Percentiles rank a stretch among this genome's conserved stretches.
Conservation (phyloP, 164 flowering plant genomes). For the Santalum album region DNA sequence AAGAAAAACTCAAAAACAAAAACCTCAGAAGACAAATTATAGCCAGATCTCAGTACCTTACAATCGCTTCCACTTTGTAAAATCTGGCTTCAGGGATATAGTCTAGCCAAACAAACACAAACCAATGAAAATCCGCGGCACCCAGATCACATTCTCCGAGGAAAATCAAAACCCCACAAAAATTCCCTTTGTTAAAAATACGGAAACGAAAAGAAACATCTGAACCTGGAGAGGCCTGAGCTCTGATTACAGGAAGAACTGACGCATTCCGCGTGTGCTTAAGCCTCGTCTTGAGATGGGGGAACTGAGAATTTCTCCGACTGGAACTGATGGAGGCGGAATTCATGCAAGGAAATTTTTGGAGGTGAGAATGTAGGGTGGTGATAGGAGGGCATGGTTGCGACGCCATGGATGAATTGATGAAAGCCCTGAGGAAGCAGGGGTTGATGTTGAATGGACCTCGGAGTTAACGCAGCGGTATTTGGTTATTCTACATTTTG, state of each 20-base stretch:
- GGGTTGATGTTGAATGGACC: too few relatives aligned
- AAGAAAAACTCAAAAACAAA: not conserved
- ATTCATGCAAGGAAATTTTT: slow-evolving; percentile 4
- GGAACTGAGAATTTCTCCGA: slow-evolving; percentile 11
- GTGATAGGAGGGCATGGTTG: slow-evolving; percentile 5
- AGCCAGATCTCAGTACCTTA: slow-evolving; percentile 37
- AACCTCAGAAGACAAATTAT: not conserved
- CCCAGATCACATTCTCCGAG: slow-evolving; percentile 3
- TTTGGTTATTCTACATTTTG: too few relatives aligned
- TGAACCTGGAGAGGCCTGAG: slow-evolving; percentile 44
- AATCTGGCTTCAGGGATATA: slow-evolving; percentile 70
- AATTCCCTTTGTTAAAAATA: not conserved
- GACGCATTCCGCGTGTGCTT: slow-evolving; percentile 20
- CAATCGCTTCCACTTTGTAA: slow-evolving; percentile 85
- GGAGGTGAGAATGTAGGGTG: slow-evolving; percentile 12
- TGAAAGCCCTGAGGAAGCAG: not conserved
- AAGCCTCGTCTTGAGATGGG: slow-evolving; percentile 14
- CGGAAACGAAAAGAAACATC: not conserved
- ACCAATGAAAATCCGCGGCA: slow-evolving; percentile 5
- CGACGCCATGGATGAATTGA: slow-evolving; percentile 15
- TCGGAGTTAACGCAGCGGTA: too few relatives aligned
- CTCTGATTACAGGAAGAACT: slow-evolving; percentile 36
- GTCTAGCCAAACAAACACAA: slow-evolving; percentile 25
- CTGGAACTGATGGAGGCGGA: slow-evolving; percentile 8
- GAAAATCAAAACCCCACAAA: not conserved